These are phyloP conservation scores for Didymosphaeria variabile DNA, from an alignment of 2,329 filamentous ascomycete genomes.

Conservation along the genomic window DNA sequence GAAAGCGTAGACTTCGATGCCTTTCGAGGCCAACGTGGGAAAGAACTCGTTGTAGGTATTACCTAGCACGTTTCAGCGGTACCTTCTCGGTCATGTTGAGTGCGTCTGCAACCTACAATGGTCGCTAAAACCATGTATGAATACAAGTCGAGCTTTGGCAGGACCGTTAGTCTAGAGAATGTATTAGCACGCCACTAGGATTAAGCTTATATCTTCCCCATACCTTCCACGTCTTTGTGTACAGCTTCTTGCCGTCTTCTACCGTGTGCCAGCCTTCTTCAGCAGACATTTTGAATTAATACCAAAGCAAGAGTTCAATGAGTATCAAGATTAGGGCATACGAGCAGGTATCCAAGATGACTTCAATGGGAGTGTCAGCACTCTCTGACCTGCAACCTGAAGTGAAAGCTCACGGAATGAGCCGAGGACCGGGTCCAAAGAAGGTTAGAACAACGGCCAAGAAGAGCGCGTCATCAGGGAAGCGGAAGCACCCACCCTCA, in stretches of 20 bases:
- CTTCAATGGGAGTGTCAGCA: background rate
- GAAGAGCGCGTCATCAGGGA: conserved; percentile 6
- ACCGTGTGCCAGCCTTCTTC: conserved; percentile 62
- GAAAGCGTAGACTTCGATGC: conserved; percentile 79
- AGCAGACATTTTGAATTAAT: conserved; percentile 45
- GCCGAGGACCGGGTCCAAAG: conserved; percentile 13
- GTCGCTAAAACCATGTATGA: conserved; percentile 91
- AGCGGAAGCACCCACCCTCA: background rate
- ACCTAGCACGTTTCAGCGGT: conserved; percentile 53
- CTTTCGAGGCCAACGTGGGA: conserved; percentile 70
- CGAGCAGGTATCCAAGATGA: background rate
- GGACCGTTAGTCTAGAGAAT: conserved; percentile 62
- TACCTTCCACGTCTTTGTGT: conserved; percentile 70
- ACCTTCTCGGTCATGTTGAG: background rate
- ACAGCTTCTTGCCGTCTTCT: conserved; percentile 63
- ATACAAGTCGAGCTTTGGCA: conserved; percentile 75
- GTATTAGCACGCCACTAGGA: background rate
- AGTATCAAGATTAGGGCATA: background rate
- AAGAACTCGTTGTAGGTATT: conserved; percentile 81
- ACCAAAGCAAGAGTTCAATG: background rate
- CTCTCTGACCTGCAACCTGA: background rate
- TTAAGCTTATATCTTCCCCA: conserved; percentile 13
- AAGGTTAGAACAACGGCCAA: background rate
- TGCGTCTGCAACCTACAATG: conserved; percentile 60
- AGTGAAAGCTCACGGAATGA: conserved; percentile 6